phyloP scores from a whole-genome alignment of 805 yeast genomes.

The Starmerella stigmatis region DNA sequence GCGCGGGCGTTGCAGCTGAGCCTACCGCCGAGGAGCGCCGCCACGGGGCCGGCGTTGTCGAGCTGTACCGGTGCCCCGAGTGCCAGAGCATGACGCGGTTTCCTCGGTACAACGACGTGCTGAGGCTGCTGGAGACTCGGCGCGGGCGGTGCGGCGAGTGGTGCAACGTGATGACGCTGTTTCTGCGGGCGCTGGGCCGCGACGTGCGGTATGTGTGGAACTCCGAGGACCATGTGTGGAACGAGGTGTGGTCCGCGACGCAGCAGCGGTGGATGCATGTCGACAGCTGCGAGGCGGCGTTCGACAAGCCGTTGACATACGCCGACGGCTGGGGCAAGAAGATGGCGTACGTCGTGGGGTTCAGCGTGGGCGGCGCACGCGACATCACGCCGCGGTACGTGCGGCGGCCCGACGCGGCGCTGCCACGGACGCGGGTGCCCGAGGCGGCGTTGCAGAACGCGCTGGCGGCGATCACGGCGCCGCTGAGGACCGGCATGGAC shows the following conservation, averaged over 20 bases:
- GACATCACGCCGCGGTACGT: constrained; percentile 70
- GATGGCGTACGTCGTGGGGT: constrained; percentile 79
- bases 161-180: constrained; percentile 71
- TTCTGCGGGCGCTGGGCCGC: constrained; percentile 56
- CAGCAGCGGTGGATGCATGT: constrained; percentile 68
- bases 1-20: constrained; percentile 33
- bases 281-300: constrained; percentile 80
- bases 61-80: constrained; percentile 48
- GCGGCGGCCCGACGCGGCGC: constrained; percentile 32
- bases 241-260: constrained; percentile 62
- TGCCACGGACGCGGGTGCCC: constrained; percentile 40
- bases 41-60: constrained; percentile 49
- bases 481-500: constrained; percentile 11
- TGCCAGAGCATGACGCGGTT: constrained; percentile 48
- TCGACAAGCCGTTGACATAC: constrained; percentile 69
- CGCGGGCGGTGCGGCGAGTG: constrained; percentile 91
- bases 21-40: constrained; percentile 40
- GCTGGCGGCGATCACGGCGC: constrained; percentile 29
- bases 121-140: constrained; percentile 48
- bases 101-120: constrained; percentile 67
- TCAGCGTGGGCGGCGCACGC: constrained; percentile 44
- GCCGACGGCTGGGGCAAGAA: constrained; percentile 83
- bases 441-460: constrained; percentile 28
- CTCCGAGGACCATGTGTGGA: constrained; percentile 90
- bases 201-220: constrained; percentile 73